Conservation (phyloP, 2,329 filamentous ascomycete genomes). For the Sporothrix curviconia region DNA sequence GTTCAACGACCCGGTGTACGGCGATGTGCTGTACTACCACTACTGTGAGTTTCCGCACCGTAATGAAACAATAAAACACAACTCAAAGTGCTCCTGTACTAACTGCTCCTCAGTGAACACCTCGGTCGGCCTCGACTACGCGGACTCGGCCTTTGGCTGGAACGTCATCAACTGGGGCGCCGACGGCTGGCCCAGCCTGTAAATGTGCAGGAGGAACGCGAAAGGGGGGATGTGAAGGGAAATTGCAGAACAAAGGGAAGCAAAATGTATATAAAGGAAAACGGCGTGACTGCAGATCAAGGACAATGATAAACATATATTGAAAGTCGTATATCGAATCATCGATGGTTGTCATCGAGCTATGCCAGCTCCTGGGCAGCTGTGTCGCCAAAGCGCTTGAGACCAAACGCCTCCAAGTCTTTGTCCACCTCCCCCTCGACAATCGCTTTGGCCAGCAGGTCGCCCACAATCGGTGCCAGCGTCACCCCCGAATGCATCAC, state of each 20-base stretch:
- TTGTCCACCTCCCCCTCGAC: constrained; percentile 8
- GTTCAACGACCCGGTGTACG: constrained; percentile 38
- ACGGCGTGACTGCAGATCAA: too few species aligned
- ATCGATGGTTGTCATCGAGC: too few species aligned
- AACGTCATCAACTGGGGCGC: constrained; percentile 7
- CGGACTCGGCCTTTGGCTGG: constrained; percentile 4
- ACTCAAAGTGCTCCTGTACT: neutral
- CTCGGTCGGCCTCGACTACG: constrained; percentile 2
- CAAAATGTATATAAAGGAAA: too few species aligned
- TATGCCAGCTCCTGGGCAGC: too few species aligned
- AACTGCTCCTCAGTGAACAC: neutral
- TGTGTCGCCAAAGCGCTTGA: neutral
- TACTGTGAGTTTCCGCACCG: constrained; percentile 40
- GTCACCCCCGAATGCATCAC: constrained; percentile 30
- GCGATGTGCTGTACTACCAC: constrained; percentile 54
- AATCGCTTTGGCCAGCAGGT: constrained; percentile 14
- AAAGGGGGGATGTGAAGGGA: neutral
- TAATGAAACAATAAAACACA: neutral
- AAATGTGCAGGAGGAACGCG: too few species aligned
- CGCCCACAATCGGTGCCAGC: constrained; percentile 23
- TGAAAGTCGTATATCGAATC: too few species aligned
- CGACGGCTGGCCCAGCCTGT: constrained; percentile 7
- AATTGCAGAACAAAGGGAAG: neutral
- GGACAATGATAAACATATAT: too few species aligned
- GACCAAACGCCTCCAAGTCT: neutral